Evolutionary conservation across 2,329 filamentous ascomycete genomes (phyloP).

Genomic region (Xylaria sp.): DNA sequence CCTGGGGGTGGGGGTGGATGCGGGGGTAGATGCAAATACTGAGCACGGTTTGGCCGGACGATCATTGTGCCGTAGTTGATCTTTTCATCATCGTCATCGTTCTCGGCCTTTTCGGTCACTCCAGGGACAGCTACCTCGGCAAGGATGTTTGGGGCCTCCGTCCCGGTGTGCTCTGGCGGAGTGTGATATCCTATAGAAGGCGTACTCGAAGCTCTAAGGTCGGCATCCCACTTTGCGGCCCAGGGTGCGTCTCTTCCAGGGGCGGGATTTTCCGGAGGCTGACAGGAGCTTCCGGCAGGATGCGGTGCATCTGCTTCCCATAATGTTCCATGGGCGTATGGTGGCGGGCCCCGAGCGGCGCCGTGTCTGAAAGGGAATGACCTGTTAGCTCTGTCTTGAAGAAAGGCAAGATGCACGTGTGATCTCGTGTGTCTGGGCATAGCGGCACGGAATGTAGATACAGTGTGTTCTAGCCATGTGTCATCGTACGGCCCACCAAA

Average conservation of each 20-base stretch:
- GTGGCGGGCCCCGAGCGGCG: not conserved
- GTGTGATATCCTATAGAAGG: not conserved
- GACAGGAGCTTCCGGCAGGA: too few relatives aligned
- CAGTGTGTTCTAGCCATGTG: not conserved
- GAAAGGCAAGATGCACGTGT: too few relatives aligned
- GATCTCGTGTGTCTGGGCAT: too few relatives aligned
- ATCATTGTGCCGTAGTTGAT: slow-evolving; percentile 23
- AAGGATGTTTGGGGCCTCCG: not conserved
- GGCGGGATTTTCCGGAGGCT: not conserved
- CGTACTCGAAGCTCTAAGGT: not conserved
- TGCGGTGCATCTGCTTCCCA: too few relatives aligned
- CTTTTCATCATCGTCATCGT: not conserved
- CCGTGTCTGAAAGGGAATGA: too few relatives aligned
- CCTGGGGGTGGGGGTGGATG: slow-evolving; percentile 5
- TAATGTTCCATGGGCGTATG: too few relatives aligned
- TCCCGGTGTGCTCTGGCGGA: not conserved
- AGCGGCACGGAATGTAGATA: not conserved
- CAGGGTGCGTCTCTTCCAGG: not conserved
- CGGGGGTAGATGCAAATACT: slow-evolving; percentile 12
- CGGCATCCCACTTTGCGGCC: not conserved
- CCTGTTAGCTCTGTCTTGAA: too few relatives aligned
- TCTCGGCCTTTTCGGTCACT: not conserved
- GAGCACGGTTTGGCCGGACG: slow-evolving; percentile 16
- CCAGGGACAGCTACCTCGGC: not conserved
- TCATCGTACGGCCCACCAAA: not conserved